A percentile compares a stretch with the other conserved stretches of the same genome.
phyloP scores from a whole-genome alignment of 2,329 filamentous ascomycete genomes.

The Neonectria punicea region DNA sequence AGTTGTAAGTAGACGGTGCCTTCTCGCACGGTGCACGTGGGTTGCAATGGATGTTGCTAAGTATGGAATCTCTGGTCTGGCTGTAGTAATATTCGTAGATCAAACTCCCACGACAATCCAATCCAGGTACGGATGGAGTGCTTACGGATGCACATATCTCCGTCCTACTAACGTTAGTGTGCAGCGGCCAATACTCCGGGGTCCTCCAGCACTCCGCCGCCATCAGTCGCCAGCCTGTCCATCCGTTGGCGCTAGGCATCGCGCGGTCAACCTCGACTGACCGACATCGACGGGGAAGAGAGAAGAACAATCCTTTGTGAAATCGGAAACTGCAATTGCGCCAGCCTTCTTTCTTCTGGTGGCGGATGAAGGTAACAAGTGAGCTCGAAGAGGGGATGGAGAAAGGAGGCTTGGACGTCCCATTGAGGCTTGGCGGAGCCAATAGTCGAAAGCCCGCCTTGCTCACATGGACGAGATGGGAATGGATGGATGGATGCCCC shows the following conservation, averaged over 20 bases:
- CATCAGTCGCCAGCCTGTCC: background rate
- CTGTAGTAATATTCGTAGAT: too few relatives aligned
- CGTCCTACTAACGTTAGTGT: background rate
- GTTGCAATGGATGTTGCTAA: background rate
- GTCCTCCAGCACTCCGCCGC: background rate
- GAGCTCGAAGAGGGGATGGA: background rate
- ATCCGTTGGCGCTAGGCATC: background rate
- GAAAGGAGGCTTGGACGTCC: slow-evolving; percentile 6
- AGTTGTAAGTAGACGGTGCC: background rate
- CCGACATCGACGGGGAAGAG: background rate
- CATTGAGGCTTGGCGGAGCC: slow-evolving; percentile 10
- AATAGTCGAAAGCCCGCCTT: slow-evolving; percentile 11
- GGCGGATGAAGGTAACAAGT: background rate
- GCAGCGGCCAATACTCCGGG: background rate
- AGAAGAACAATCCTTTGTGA: too few relatives aligned
- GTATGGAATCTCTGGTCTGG: background rate
- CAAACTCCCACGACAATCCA: background rate
- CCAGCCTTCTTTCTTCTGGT: background rate
- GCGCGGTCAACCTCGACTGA: background rate
- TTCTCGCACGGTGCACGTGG: background rate
- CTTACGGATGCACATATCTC: background rate
- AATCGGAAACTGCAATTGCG: too few relatives aligned
- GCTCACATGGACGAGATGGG: background rate
- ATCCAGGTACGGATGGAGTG: background rate
- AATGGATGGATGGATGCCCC: background rate